phyloP scores from a whole-genome alignment of 768 basidiomycete genomes.

The Hortiboletus flavorubellus region DNA sequence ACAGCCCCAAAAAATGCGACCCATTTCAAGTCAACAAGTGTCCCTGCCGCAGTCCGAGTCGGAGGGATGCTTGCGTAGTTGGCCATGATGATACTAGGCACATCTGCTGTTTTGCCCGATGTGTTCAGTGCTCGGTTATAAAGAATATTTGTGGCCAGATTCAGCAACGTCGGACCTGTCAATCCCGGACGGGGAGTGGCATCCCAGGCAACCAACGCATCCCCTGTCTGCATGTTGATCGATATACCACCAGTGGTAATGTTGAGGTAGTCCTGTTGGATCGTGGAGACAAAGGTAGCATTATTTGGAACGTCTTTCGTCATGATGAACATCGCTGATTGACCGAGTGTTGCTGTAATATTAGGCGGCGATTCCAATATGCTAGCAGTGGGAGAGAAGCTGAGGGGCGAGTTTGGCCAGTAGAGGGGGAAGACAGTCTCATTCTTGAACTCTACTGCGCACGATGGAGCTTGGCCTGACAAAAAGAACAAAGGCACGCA shows the following conservation, averaged over 20 bases:
- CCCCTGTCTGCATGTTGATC: conserved; percentile 45
- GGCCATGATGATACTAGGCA: conserved; percentile 54
- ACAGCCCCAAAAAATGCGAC: conserved; percentile 67
- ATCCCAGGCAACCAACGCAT: conserved; percentile 69
- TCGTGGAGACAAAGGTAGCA: conserved; percentile 52
- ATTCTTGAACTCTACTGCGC: conserved; percentile 38
- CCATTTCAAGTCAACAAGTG: conserved; percentile 68
- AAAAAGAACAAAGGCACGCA: conserved; percentile 70
- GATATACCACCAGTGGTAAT: conserved; percentile 70
- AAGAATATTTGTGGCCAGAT: conserved; percentile 63
- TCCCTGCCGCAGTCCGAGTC: conserved; percentile 49
- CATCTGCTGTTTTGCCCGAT: conserved; percentile 35
- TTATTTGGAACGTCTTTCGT: conserved; percentile 51
- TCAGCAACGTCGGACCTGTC: conserved; percentile 59
- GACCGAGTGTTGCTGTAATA: conserved; percentile 46
- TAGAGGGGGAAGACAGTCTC: conserved; percentile 47
- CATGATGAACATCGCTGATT: conserved; percentile 32
- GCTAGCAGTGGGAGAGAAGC: conserved; percentile 31
- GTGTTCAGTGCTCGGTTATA: conserved; percentile 60
- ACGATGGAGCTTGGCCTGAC: conserved; percentile 47
- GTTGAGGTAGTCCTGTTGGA: conserved; percentile 50
- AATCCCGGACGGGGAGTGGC: conserved; percentile 55
- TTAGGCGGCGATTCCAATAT: conserved; percentile 55
- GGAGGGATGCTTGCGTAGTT: conserved; percentile 58
- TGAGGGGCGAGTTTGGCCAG: conserved; percentile 47